Conservation (phyloP, 805 yeast genomes). For the Wickerhamiella vanderwaltii region DNA sequence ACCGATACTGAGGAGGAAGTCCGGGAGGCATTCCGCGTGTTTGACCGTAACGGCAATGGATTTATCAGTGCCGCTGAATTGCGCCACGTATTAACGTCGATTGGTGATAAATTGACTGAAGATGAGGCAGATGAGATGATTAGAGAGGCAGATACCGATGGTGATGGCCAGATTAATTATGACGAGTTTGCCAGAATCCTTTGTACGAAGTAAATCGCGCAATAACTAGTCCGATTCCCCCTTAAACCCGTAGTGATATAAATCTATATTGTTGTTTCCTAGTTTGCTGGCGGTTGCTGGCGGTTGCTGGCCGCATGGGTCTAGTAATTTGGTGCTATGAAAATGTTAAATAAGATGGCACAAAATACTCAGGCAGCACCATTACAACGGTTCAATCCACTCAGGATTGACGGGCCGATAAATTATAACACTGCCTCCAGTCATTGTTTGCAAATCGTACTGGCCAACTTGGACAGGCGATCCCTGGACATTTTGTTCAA, state of each 20-base stretch:
- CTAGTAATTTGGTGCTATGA: no score
- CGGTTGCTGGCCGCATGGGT: no score
- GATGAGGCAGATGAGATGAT: conserved; percentile 97
- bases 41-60: conserved; percentile 90
- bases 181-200: conserved; percentile 89
- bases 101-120: conserved; percentile 92
- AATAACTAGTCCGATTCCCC: no score
- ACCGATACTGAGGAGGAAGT: conserved; percentile 96
- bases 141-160: conserved; percentile 79
- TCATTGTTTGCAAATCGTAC: conserved; percentile 22
- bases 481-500: conserved; percentile 15
- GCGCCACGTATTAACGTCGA: conserved; percentile 91
- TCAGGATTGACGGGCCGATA: conserved; percentile 26
- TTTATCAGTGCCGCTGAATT: conserved; percentile 92
- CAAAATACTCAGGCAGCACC: no score
- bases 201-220: conserved; percentile 18
- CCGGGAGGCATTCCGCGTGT: conserved; percentile 94
- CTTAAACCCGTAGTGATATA: no score
- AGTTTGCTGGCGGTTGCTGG: no score
- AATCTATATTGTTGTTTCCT: no score
- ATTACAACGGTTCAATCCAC: conserved; percentile 26
- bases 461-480: conserved; percentile 20
- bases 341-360: no score
- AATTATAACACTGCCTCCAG: conserved; percentile 23
- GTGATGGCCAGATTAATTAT: conserved; percentile 95